Evolutionary conservation across 192 early-diverging fungal species (phyloP), one percentile per base, ranked within the genome.

Genomic region (Allomyces macrogynus): DNA sequence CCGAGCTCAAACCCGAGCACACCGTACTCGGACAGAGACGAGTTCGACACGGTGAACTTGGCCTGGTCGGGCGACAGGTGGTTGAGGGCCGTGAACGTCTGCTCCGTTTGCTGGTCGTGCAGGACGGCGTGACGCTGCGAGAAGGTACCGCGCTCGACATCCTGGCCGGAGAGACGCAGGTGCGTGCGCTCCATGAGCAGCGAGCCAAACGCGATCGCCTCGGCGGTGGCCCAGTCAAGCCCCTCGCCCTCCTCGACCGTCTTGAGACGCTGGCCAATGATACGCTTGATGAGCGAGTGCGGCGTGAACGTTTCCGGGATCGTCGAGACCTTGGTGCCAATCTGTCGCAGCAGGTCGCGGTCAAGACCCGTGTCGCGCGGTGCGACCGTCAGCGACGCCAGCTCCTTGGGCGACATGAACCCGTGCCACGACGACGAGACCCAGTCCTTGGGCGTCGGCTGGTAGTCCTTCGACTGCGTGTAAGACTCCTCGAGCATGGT

Each of bases 111-210:
- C 74, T 98, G 95, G 75, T 98, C 90, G 82, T 96, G 88, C 69
- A 98, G 78, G 40, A 98, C 85, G 24, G 95, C 87, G 72, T 98
- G 95, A 64, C 95, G 90, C 71, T 98, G 95, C 63, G 95, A 98
- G 78, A 98, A 98, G 24, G 95, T 98, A 64, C 95, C 95, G 75
- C 95, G 89, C 79, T 98, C 95, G 64, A 90, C 88, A 82, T 98
- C 95, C 79, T 98, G 95, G 62, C 95, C 95, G 64, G 87, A 87
- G 43, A 98, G 77, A 66, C 92, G 86, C 66, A 94, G 84, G 70
- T 95, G 91, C 64, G 66, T 88, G 67, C 90, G 89, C 73, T 96
- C 93, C 16, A 87, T 70, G 64, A 98, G 81, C 62, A 98, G 84
- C 10, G 87, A 78, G 43, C 93, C 95, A 72, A 90, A 95, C 5